Evolutionary conservation across 164 flowering plant genomes (phyloP), one percentile per base, ranked within the genome.

Genomic region (Hamamelis virginiana): DNA sequence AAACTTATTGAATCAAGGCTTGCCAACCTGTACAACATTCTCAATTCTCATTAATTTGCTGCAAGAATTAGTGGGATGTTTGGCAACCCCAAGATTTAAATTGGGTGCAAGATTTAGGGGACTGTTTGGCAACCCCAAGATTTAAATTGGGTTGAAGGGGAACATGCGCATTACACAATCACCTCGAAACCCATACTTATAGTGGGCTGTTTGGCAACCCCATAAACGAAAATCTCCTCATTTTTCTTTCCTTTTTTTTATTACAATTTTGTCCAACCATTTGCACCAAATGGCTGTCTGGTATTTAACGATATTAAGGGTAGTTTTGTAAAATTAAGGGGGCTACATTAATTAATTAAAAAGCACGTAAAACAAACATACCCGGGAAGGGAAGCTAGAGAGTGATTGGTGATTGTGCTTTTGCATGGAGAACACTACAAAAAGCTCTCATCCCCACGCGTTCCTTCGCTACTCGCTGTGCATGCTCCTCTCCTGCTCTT

Each of bases 341-440:
- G 27, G 59, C 1, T 9, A 26, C 23, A 9, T 21, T 55, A 9
- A 6, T 2, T 6, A 2, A 33, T 33, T 33, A 33, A 1, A 50
- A 68, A 50, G 47, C 44, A 26, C 60, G 61, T 16, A 58, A 73
- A 69, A 73, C 75, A 65, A 76, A 76, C 79, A 77, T 70, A 68
- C 74, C 70, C 41, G 60, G 1, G n/a, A n/a, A n/a, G n/a, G n/a
- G n/a, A n/a, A n/a, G 28, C 28, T 18, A 48, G 72, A 77, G 28
- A 61, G 66, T 15, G 73, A 69, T 62, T 46, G 72, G 53, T 27
- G 16, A 4, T 43, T 11, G 48, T 61, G 66, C 33, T 62, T 19
- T 28, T 64, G 76, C 69, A 64, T 10, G 22, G 21, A 60, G 61
- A 64, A 55, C 21, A 19, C 56, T 41, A 53, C 73, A 70, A 71